Conservation (phyloP, 108 stramenopile species). For the Parmales sp. region DNA sequence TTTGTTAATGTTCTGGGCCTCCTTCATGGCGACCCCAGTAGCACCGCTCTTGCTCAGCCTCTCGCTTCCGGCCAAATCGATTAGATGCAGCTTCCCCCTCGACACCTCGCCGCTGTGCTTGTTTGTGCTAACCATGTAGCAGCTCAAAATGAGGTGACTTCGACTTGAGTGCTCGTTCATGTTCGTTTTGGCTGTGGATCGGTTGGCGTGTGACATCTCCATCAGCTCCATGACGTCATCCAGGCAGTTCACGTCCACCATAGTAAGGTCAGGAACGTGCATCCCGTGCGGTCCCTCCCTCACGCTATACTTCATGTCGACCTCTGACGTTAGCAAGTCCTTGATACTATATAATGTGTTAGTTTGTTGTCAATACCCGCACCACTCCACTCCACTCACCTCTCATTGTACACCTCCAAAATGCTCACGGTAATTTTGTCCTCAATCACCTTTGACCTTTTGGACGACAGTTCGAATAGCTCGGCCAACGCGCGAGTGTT, state of each 20-base stretch:
- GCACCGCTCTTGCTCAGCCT: conserved; percentile 92
- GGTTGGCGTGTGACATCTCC: conserved; percentile 75
- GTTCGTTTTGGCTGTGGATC: conserved; percentile 86
- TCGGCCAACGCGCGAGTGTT: conserved; percentile 38
- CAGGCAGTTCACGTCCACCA: conserved; percentile 62
- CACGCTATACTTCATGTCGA: conserved; percentile 64
- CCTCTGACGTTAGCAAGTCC: no score
- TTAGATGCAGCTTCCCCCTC: conserved; percentile 77
- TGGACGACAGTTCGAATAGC: conserved; percentile 24
- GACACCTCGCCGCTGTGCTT: conserved; percentile 43
- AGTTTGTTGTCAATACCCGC: no score
- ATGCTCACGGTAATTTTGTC: conserved; percentile 36
- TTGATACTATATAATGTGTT: no score
- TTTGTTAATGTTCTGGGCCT: conserved; percentile 98
- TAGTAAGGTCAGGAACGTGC: conserved; percentile 85
- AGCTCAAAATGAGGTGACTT: conserved; percentile 87
- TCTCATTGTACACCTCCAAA: conserved; percentile 54
- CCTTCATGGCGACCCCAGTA: conserved; percentile 75
- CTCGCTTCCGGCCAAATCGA: conserved; percentile 98
- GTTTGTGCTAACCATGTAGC: conserved; percentile 28
- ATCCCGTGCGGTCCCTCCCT: conserved; percentile 41
- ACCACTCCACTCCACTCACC: no score
- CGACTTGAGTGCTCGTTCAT: conserved; percentile 91
- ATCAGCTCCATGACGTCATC: conserved; percentile 70
- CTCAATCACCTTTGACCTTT: conserved; percentile 14